Evolutionary conservation across 257 asterid genomes (phyloP).

Genomic region (Nicotiana tomentosiformis): DNA sequence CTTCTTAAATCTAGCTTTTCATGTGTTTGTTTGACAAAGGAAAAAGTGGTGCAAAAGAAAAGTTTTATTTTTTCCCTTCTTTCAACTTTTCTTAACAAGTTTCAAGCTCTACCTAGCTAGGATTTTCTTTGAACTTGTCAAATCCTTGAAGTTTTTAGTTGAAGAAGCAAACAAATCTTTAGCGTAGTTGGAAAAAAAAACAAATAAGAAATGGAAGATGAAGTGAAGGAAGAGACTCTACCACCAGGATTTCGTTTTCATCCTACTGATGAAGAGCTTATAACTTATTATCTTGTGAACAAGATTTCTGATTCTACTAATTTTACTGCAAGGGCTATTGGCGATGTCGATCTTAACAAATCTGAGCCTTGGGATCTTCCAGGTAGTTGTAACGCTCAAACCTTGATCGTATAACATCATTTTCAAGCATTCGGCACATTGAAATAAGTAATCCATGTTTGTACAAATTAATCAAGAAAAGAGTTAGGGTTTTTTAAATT

Average conservation of each 20-base stretch:
- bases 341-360: conserved; percentile 91
- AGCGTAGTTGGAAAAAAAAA: conserved; percentile 15
- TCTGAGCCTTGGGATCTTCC: conserved; percentile 98
- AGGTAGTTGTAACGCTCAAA: conserved; percentile 32
- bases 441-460: not conserved
- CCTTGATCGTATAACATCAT: not conserved
- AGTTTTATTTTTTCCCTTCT: no score
- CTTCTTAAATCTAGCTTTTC: not conserved
- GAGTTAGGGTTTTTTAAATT: conserved; percentile 22
- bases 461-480: not conserved
- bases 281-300: conserved; percentile 66
- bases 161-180: conserved; percentile 12
- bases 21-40: not conserved
- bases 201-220: conserved; percentile 41
- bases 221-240: conserved; percentile 46
- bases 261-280: conserved; percentile 82
- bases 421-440: not conserved
- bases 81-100: not conserved
- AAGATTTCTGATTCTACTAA: conserved; percentile 62
- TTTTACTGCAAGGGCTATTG: conserved; percentile 72
- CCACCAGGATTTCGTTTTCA: conserved; percentile 94
- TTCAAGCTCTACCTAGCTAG: conserved; percentile 9
- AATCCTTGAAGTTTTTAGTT: conserved; percentile 15
- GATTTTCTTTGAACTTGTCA: conserved; percentile 25
- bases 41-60: not conserved